phyloP scores from a whole-genome alignment of 176 grass and related monocot genomes.

The Miscanthus lutarioriparius region DNA sequence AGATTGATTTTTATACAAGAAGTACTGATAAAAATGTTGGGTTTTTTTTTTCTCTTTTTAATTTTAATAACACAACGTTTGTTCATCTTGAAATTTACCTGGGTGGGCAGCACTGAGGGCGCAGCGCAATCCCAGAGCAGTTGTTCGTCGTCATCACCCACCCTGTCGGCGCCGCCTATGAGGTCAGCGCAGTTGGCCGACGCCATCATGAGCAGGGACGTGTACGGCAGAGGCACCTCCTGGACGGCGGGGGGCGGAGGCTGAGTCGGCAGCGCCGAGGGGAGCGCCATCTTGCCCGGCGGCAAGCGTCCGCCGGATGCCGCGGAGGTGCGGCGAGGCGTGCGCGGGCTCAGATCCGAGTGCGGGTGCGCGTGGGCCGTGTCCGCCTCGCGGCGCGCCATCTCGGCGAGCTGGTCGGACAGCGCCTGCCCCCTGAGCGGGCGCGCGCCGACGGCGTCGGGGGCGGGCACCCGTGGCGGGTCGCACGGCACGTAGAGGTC shows the following conservation, averaged over 20 bases:
- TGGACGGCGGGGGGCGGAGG: not conserved
- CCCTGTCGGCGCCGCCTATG: conserved; percentile 10
- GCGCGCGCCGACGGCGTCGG: not conserved
- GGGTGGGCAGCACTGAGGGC: conserved; percentile 48
- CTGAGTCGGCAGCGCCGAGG: not conserved
- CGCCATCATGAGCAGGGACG: conserved; percentile 59
- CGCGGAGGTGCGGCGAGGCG: conserved; percentile 44
- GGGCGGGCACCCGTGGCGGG: conserved; percentile 35
- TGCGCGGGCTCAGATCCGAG: conserved; percentile 56
- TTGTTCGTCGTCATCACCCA: conserved; percentile 46
- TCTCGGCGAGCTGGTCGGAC: conserved; percentile 62
- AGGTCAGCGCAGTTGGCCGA: conserved; percentile 45
- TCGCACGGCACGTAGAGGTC: conserved; percentile 74
- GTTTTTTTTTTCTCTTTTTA: not conserved
- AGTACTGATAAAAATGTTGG: not conserved
- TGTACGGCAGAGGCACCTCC: conserved; percentile 48
- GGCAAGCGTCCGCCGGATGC: conserved; percentile 28
- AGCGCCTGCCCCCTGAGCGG: conserved; percentile 48
- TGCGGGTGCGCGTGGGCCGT: conserved; percentile 3
- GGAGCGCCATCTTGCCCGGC: conserved; percentile 26
- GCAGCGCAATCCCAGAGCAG: conserved; percentile 52
- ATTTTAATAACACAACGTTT: too few species aligned
- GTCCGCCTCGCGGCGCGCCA: conserved; percentile 44
- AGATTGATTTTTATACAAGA: not conserved
- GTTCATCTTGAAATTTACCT: conserved; percentile 49